Conservation (phyloP, 169 alveolate species). For the Amoebophrya sp. region DNA sequence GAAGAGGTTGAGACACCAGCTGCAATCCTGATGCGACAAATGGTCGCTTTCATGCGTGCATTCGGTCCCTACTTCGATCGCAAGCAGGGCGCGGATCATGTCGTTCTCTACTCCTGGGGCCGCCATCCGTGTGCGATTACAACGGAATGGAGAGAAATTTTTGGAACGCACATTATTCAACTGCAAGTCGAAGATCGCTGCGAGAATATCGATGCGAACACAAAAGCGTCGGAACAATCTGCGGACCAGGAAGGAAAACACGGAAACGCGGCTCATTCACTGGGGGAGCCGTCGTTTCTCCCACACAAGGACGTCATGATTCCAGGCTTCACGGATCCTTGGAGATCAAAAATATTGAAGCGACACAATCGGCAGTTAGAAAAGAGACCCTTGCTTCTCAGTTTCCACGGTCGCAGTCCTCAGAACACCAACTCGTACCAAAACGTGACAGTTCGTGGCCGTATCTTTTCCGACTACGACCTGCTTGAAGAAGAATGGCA, state of each 20-base stretch:
- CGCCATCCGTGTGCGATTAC: slow-evolving; percentile 44
- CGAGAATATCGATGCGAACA: neutral
- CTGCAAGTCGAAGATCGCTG: slow-evolving; percentile 43
- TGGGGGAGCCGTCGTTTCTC: neutral
- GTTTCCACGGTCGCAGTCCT: slow-evolving; percentile 42
- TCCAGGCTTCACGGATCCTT: slow-evolving; percentile 42
- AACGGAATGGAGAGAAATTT: slow-evolving; percentile 32
- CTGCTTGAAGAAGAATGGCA: neutral
- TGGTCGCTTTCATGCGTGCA: neutral
- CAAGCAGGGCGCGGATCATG: slow-evolving; percentile 44
- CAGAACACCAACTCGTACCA: slow-evolving; percentile 29
- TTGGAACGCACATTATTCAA: slow-evolving; percentile 31
- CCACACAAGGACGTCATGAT: slow-evolving; percentile 46
- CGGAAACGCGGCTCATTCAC: too few relatives aligned
- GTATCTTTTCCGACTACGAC: neutral
- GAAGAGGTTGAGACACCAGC: neutral
- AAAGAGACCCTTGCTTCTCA: slow-evolving; percentile 23
- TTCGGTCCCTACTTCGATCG: slow-evolving; percentile 29
- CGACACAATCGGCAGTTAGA: slow-evolving; percentile 16
- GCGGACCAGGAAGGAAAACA: too few relatives aligned
- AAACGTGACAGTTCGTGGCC: slow-evolving; percentile 2
- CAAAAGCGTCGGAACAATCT: slow-evolving; percentile 28
- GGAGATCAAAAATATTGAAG: slow-evolving; percentile 34
- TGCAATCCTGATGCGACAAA: slow-evolving; percentile 26
- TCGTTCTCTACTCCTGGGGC: slow-evolving; percentile 45